Base-by-base conservation (phyloP, 208 protist species). In the Vickermania ingenoplastis region DNA sequence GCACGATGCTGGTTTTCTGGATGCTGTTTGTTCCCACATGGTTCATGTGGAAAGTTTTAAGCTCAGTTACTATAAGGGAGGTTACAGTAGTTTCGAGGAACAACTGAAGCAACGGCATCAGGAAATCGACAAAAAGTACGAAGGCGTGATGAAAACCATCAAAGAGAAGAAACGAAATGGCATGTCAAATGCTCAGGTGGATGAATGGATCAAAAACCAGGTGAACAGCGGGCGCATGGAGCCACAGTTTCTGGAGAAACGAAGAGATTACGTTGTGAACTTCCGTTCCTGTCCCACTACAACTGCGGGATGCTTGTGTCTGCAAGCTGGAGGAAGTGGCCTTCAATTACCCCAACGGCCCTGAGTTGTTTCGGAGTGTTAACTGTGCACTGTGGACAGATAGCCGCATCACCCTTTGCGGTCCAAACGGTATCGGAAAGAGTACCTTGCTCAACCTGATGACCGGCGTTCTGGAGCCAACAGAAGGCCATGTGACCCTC, bases 1-100 rank as follows among this genome's bases (percentile, higher is more conserved):
- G 31, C 97, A 99, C 79, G 95, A 98, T 69, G 89, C 92, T 22
- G 80, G 88, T 52, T 99, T 99, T 65, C 71, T 99, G 24, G 94
- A 98, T 69, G 69, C 77, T 41, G 95, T 98, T 14, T 96, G 89
- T 71, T 97, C 83, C 53, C 77, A 97, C 80, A 97, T 97, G 66
- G 77, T 97, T 26, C 84, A 96, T 73, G 81, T 98, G 30, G 79
- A 94, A 60, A 84, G 88, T 65, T 74, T 89, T 69, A 79, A 88
- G 63, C 84, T 97, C 5, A 83, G 79, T 55, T 94, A 92, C 67
- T 97, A 93, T 71, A 72, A 71, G 26, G 89, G 89, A 55, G 73
- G 70, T 53, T 92, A 83, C 72, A 83, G 68, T 59, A 66, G 69
- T 45, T 92, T 93, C 59, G 75, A 83, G 48, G 69, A 65, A 63